Conservation (phyloP, 805 yeast species). For the Monosporozyma solicola region DNA sequence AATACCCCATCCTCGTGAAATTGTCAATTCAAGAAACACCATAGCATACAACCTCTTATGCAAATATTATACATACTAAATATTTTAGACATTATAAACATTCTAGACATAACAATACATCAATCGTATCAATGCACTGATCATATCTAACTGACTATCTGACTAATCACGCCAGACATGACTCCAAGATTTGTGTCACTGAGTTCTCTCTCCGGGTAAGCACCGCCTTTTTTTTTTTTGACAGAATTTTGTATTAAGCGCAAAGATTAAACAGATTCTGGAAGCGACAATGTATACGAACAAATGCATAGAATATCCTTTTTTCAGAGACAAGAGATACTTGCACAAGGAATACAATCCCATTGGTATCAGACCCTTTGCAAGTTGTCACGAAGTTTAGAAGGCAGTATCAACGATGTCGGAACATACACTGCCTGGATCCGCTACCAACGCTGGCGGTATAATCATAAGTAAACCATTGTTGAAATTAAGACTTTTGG, state of each 20-base stretch:
- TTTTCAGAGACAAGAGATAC: background rate
- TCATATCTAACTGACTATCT: too few relatives aligned
- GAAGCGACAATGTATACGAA: background rate
- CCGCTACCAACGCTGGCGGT: background rate
- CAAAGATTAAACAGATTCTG: background rate
- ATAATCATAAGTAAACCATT: conserved; percentile 33
- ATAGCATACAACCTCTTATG: too few relatives aligned
- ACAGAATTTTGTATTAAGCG: background rate
- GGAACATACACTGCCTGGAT: background rate
- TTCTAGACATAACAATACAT: too few relatives aligned
- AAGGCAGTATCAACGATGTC: background rate
- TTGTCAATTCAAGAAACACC: too few relatives aligned
- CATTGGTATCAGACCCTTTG: background rate
- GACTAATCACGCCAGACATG: too few relatives aligned
- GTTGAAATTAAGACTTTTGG: conserved; percentile 52
- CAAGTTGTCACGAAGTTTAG: background rate
- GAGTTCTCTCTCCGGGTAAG: background rate
- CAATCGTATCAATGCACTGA: too few relatives aligned
- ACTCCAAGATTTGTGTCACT: too few relatives aligned
- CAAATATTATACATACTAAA: too few relatives aligned
- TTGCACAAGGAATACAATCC: background rate
- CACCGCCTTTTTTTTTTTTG: background rate
- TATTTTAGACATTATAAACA: too few relatives aligned
- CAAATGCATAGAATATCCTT: background rate
- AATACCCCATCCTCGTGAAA: background rate